Evolutionary conservation across 1,284 basidiomycete genomes (phyloP).

Genomic region (Papiliotrema laurentii): DNA sequence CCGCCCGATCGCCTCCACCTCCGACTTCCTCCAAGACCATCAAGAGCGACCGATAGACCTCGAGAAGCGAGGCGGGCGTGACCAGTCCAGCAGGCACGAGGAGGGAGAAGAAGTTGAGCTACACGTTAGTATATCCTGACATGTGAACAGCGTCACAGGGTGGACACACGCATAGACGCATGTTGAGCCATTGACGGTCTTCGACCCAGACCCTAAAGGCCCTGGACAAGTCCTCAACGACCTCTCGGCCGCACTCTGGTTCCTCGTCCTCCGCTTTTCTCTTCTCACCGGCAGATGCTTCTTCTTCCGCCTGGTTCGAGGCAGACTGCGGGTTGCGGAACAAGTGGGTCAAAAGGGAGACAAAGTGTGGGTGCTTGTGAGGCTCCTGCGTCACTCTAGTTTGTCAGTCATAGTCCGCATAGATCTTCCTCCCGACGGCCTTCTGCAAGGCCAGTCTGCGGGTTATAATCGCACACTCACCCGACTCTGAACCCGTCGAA

Average conservation of each 20-base stretch:
- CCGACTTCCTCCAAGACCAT: conserved; percentile 85
- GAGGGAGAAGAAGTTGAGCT: conserved; percentile 90
- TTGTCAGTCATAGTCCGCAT: background rate
- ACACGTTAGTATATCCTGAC: conserved; percentile 2
- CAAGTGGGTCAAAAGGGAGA: conserved; percentile 68
- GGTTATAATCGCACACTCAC: conserved; percentile 47
- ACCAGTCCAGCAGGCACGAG: conserved; percentile 70
- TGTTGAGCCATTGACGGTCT: conserved; percentile 80
- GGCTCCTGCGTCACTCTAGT: conserved; percentile 77
- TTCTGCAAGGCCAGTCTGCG: conserved; percentile 6
- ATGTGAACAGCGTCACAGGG: background rate
- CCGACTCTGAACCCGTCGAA: conserved; percentile 66
- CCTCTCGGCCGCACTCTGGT: conserved; percentile 60
- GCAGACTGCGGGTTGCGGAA: conserved; percentile 48
- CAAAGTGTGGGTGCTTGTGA: conserved; percentile 84
- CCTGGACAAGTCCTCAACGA: conserved; percentile 84
- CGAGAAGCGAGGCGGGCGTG: conserved; percentile 67
- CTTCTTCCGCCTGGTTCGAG: conserved; percentile 46
- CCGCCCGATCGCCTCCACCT: conserved; percentile 77
- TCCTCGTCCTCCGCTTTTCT: conserved; percentile 36
- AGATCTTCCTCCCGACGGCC: background rate
- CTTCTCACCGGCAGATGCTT: conserved; percentile 29
- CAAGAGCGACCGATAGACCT: conserved; percentile 72
- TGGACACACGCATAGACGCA: conserved; percentile 69
- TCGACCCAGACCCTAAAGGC: conserved; percentile 80